Conservation (phyloP, 2,329 filamentous ascomycete genomes). For the Ceratocystiopsis minuta region DNA sequence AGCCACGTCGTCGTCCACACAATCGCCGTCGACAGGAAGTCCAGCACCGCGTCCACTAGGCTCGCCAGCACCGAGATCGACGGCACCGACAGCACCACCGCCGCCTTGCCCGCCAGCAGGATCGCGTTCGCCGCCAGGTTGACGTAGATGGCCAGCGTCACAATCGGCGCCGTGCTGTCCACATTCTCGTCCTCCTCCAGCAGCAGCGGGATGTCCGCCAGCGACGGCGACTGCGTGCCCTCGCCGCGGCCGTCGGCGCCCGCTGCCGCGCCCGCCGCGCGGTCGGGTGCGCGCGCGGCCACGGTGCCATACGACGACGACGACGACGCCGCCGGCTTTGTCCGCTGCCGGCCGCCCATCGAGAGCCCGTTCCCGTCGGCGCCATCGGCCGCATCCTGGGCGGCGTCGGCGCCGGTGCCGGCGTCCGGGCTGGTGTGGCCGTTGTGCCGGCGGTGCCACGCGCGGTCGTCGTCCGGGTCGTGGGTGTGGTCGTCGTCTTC, state of each 20-base stretch:
- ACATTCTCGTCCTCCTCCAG: conserved; percentile 45
- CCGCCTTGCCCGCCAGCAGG: conserved; percentile 58
- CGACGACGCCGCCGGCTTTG: too few relatives aligned
- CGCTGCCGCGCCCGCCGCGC: not conserved
- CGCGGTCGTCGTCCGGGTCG: conserved; percentile 19
- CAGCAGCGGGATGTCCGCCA: conserved; percentile 47
- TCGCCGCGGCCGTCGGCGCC: not conserved
- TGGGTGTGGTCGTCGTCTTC: conserved; percentile 28
- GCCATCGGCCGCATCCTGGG: not conserved
- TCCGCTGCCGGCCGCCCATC: not conserved
- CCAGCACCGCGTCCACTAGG: conserved; percentile 61
- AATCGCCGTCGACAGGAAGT: conserved; percentile 67
- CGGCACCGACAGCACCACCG: conserved; percentile 58
- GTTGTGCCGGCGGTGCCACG: not conserved
- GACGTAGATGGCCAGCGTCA: conserved; percentile 74
- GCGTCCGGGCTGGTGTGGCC: too few relatives aligned
- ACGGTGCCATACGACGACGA: too few relatives aligned
- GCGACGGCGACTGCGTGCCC: conserved; percentile 16
- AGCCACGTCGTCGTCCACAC: conserved; percentile 62
- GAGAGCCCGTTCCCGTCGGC: not conserved
- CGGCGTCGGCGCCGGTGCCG: not conserved
- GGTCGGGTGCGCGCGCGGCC: not conserved
- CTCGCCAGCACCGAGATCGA: conserved; percentile 68
- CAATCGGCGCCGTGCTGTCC: conserved; percentile 55
- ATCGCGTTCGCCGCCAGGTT: conserved; percentile 65